Evolutionary conservation across 306 rosid genomes (phyloP), one percentile per base, ranked within the genome.

Genomic region (Cucurbita ficifolia): DNA sequence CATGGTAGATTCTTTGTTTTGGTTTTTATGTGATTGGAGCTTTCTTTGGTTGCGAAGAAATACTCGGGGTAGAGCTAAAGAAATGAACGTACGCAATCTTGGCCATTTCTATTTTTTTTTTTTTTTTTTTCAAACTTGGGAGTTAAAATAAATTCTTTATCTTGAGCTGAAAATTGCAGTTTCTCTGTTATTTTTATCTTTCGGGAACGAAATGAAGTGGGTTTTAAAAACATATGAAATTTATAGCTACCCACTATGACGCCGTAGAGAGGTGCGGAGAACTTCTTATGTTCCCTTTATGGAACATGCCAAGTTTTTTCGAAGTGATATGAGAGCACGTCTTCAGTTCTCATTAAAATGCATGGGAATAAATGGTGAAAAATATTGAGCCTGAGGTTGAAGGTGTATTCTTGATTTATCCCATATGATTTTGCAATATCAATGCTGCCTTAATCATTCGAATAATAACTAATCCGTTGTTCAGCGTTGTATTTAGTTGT

Each of bases 1-100:
- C 72, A 43, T 43, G 72, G n/a, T 65, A 11, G 53, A 43, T 21
- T 18, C 0, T 19, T 64, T 64, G 18, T 64, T 64, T 62, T 62
- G 46, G 24, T 38, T n/a, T 62, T 39, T 29, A 17, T n/a, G 24
- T 39, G 70, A 36, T 62, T 10, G 71, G 51, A 43, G 72, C 52
- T 42, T 65, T n/a, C 50, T n/a, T 39, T 63, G 70, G 70, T 39
- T 63, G 70, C 33, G 33, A 63, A 63, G 70, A 63, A 63, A 18
- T 63, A 39, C 50, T 63, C 29, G 70, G 50, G 43, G 52, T 42
- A 19, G 53, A 65, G 53, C 53, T 18, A 21, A 45, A 19, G 35
- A 43, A 65, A 45, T 65, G 53, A 43, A 65, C 52, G 52, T 65
- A 65, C 5, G 53, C 24, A 21, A 65, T 42, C 50, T 18, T 43